phyloP scores from a whole-genome alignment of 306 rosid genomes.

The Heteromeles arbutifolia region DNA sequence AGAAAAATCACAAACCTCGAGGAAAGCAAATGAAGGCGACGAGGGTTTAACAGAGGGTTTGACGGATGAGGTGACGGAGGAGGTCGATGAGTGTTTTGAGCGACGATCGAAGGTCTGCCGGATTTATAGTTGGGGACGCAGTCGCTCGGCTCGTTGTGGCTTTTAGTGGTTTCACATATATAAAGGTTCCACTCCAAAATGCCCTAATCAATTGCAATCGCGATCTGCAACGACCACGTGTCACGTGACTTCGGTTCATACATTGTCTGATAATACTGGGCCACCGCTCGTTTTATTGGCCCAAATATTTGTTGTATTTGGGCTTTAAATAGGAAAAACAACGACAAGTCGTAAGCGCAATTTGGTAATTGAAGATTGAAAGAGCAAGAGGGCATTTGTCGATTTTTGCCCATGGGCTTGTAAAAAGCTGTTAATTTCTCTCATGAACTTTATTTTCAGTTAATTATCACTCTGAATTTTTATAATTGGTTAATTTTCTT shows the following conservation, averaged over 20 bases:
- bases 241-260: not conserved
- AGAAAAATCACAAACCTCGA: not conserved
- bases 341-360: not conserved
- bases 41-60: not conserved
- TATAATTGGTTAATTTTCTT: too few relatives aligned
- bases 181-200: not conserved
- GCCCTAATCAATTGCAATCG: constrained; percentile 12
- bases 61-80: not conserved
- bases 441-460: too few relatives aligned
- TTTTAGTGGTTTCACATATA: constrained; percentile 2
- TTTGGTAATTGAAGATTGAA: not conserved
- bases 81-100: not conserved
- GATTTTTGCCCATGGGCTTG: rapidly evolving
- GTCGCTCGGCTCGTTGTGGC: not conserved
- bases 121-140: not conserved
- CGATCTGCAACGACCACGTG: constrained; percentile 4
- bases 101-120: not conserved
- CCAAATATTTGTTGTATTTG: not conserved
- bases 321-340: not conserved
- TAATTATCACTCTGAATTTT: too few relatives aligned
- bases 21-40: not conserved
- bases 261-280: not conserved
- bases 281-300: not conserved
- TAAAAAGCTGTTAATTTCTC: too few relatives aligned
- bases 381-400: too few relatives aligned